Evolutionary conservation across 345 rosid species (phyloP).

Genomic region (Hypericum perforatum): DNA sequence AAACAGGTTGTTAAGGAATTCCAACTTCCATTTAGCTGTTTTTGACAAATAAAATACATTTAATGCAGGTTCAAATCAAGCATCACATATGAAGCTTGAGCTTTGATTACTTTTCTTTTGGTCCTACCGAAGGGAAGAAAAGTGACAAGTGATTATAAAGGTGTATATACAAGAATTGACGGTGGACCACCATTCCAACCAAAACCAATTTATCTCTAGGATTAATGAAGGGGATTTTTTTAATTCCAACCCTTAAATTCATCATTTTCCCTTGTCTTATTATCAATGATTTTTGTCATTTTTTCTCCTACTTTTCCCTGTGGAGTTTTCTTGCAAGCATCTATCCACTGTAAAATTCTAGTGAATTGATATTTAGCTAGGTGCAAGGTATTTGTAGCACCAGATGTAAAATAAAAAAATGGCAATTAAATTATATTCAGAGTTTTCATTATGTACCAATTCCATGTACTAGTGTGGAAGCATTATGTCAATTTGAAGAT

Average conservation of each 20-base stretch:
- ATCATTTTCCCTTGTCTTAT: background rate
- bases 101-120: constrained; percentile 17
- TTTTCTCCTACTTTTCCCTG: background rate
- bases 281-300: background rate
- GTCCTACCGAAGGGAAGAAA: too few species aligned
- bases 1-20: background rate
- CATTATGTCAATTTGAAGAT: background rate
- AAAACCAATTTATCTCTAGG: constrained; percentile 13
- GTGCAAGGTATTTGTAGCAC: constrained; percentile 28
- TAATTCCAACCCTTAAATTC: background rate
- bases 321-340: constrained; percentile 15
- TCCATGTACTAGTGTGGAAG: constrained; percentile 6
- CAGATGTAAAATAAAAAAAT: constrained; percentile 27
- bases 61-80: constrained; percentile 46
- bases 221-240: constrained; percentile 16
- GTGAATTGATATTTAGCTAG: constrained; percentile 12
- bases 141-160: background rate
- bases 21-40: background rate
- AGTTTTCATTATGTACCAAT: constrained; percentile 4
- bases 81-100: constrained; percentile 46
- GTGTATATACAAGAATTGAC: constrained; percentile 43
- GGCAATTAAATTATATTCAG: constrained; percentile 20
- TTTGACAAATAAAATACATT: constrained; percentile 12
- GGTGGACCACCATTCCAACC: constrained; percentile 21
- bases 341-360: constrained; percentile 27